phyloP scores from a whole-genome alignment of 805 yeast genomes.

The Priceomyces medius region DNA sequence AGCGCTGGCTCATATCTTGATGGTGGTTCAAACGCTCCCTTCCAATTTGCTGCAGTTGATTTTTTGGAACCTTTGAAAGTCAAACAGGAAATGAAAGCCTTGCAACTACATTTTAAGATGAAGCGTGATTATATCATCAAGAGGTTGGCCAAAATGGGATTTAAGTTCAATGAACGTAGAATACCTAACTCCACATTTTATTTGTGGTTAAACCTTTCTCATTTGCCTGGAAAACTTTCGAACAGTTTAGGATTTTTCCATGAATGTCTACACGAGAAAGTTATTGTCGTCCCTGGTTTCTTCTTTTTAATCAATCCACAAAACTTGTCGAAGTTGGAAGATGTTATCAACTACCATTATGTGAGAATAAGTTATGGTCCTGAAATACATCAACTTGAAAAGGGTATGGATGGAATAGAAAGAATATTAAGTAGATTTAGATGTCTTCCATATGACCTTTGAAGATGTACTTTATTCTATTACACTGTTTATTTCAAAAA shows the following conservation, averaged over 20 bases:
- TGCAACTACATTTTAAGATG: slow-evolving; percentile 55
- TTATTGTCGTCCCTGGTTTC: slow-evolving; percentile 62
- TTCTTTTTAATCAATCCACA: slow-evolving; percentile 61
- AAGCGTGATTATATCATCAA: slow-evolving; percentile 55
- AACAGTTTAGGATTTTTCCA: slow-evolving; percentile 64
- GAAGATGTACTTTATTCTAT: not conserved
- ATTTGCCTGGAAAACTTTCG: slow-evolving; percentile 54
- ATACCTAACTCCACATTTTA: slow-evolving; percentile 60
- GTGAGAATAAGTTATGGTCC: slow-evolving; percentile 63
- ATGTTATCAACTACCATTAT: slow-evolving; percentile 58
- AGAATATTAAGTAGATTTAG: slow-evolving; percentile 43
- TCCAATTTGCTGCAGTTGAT: slow-evolving; percentile 59
- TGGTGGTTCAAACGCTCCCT: slow-evolving; percentile 62
- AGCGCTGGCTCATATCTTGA: slow-evolving; percentile 61
- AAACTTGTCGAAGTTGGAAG: slow-evolving; percentile 46
- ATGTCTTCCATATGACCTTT: slow-evolving; percentile 35
- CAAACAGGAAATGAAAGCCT: slow-evolving; percentile 52
- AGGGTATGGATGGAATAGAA: slow-evolving; percentile 63
- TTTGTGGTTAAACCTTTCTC: slow-evolving; percentile 56
- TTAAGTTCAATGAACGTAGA: slow-evolving; percentile 40
- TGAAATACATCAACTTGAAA: slow-evolving; percentile 46
- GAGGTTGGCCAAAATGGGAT: slow-evolving; percentile 54
- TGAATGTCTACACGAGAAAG: slow-evolving; percentile 59
- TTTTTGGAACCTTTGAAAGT: slow-evolving; percentile 53
- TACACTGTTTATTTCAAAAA: too few species aligned